phyloP scores from a whole-genome alignment of 2,329 filamentous ascomycete species.

The Sclerotinia trifoliorum region DNA sequence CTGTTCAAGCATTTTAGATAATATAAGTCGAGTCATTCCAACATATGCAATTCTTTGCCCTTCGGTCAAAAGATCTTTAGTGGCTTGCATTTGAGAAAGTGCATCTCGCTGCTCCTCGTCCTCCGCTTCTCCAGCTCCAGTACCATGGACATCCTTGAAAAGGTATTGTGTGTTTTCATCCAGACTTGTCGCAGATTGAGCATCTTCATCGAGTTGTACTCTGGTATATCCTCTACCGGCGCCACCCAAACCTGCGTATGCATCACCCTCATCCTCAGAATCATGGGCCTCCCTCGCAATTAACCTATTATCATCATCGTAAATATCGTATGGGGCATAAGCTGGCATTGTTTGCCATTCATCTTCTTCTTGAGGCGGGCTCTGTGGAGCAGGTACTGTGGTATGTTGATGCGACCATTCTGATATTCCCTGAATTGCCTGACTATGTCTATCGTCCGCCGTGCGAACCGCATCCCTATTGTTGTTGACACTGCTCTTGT shows the following conservation, averaged over 20 bases:
- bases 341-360: conserved; percentile 94
- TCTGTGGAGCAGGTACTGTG: conserved; percentile 53
- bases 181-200: conserved; percentile 89
- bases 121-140: conserved; percentile 57
- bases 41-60: conserved; percentile 96
- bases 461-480: conserved; percentile 4
- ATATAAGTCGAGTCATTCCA: conserved; percentile 77
- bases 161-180: conserved; percentile 96
- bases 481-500: conserved; percentile 11
- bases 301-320: conserved; percentile 88
- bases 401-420: conserved; percentile 91
- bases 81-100: conserved; percentile 87
- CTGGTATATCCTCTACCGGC: conserved; percentile 94
- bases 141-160: conserved; percentile 70
- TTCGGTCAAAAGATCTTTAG: conserved; percentile 91
- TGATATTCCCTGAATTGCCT: conserved; percentile 47
- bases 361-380: conserved; percentile 58
- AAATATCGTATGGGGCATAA: conserved; percentile 89
- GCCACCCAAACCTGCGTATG: conserved; percentile 76
- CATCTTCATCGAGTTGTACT: conserved; percentile 93
- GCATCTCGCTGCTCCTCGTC: conserved; percentile 85
- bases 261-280: conserved; percentile 64
- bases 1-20: conserved; percentile 73
- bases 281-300: conserved; percentile 77
- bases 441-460: not conserved